Conservation (phyloP, 1,139 yeast species). For the Taphrina deformans region DNA sequence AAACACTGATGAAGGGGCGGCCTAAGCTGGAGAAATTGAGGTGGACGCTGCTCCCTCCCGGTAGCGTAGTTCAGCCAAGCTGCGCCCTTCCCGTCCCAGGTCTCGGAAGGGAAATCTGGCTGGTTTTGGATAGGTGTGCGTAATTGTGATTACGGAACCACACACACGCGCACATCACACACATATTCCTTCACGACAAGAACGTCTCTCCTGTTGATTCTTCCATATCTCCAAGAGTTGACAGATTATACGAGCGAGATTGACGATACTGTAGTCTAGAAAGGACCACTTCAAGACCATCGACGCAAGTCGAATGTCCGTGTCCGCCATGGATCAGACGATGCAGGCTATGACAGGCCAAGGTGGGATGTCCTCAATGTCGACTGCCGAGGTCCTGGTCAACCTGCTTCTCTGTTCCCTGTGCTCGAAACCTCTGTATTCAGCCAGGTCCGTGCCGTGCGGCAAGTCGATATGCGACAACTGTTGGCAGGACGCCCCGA, state of each 20-base stretch:
- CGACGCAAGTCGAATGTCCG: not conserved
- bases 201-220: too few species aligned
- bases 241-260: too few species aligned
- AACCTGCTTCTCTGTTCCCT: conserved; percentile 24
- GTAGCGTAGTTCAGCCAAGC: too few species aligned
- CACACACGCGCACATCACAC: conserved; percentile 4
- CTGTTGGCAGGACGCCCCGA: conserved; percentile 21
- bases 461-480: conserved; percentile 31
- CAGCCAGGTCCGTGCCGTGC: conserved; percentile 29
- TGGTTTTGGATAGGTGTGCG: not conserved
- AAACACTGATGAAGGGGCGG: too few species aligned
- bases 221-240: too few species aligned
- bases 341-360: not conserved
- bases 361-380: not conserved
- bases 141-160: conserved; percentile 21
- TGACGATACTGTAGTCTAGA: too few species aligned
- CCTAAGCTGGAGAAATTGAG: too few species aligned
- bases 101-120: conserved; percentile 4
- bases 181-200: not conserved
- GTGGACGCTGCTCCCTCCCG: too few species aligned
- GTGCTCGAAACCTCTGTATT: conserved; percentile 12
- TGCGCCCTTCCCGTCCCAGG: not conserved
- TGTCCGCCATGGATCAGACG: not conserved
- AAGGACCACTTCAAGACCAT: too few species aligned
- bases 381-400: conserved; percentile 21